Evolutionary conservation across 179 eudicot genomes (phyloP).

Genomic region (Silene vulgaris): DNA sequence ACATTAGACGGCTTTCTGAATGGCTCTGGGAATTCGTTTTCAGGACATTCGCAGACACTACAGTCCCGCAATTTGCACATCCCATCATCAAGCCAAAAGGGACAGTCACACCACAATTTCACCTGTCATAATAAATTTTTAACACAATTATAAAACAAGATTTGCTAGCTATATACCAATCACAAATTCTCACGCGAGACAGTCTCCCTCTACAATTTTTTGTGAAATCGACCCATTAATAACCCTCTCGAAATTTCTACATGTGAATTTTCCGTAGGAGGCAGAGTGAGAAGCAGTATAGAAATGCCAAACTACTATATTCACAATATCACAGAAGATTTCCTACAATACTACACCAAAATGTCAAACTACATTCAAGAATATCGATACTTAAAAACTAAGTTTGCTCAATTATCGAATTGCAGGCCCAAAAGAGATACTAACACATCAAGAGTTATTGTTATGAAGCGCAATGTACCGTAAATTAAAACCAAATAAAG

Average conservation of each 20-base stretch:
- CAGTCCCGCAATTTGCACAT: slow-evolving; percentile 86
- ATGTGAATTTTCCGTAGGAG: no score
- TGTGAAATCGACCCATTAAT: no score
- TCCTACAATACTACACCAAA: no score
- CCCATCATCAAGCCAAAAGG: slow-evolving; percentile 97
- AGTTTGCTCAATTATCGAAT: background rate
- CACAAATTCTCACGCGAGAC: no score
- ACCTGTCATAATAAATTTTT: slow-evolving; percentile 33
- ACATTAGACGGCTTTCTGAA: slow-evolving; percentile 50
- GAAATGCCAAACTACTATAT: background rate
- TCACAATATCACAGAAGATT: background rate
- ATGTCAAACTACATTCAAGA: background rate
- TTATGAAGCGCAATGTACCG: background rate
- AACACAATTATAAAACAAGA: no score
- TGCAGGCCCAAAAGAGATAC: background rate
- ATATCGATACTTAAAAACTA: background rate
- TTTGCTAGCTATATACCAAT: no score
- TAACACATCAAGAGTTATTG: background rate
- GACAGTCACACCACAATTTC: slow-evolving; percentile 93
- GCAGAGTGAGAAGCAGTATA: background rate
- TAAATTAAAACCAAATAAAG: background rate
- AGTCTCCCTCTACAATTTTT: no score
- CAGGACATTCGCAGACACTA: slow-evolving; percentile 94
- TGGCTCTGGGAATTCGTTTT: slow-evolving; percentile 74
- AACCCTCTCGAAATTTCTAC: no score